Evolutionary conservation across 257 asterid genomes (phyloP), one percentile per base, ranked within the genome.

Genomic region (Nicotiana undulata): DNA sequence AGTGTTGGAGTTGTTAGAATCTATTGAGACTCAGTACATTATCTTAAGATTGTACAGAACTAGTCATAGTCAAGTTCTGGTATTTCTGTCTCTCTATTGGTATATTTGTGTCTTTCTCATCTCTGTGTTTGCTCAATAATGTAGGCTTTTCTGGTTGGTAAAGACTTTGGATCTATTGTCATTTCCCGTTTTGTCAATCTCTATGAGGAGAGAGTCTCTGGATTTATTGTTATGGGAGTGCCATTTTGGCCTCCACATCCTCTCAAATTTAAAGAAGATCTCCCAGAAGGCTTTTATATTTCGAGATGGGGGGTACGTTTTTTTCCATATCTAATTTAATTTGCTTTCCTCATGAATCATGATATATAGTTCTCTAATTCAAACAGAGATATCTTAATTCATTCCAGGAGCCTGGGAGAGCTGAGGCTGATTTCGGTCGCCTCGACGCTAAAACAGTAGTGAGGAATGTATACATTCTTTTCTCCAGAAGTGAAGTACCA

Each of bases 241-340:
- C 97, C 98, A 2, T 89, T 90, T 85, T 63, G 74, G 60, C 88
- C 90, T 87, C 29, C 93, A 89, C 1, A 79, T 79, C 11, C 86
- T 87, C 46, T 82, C 83, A 60, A 26, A 75, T 4, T 32, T 56
- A 60, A 82, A 44, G 20, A 28, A 22, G 78, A 34, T 51, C 92
- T 93, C 44, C 96, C 98, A 0, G 92, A 92, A 85, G 98, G 98
- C 29, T 93, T 90, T 88, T 93, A 93, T 65, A 60, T 90, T 31
- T 67, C 77, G n/a, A 89, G 98, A 92, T 93, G 97, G 94, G 80
- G 76, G 93, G 97, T 91, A 79, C 5, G 46, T 72, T 44, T 24
- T 22, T 72, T 44, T 1, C 0, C 0, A 22, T 46, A 16, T 72
- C 40, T 46, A 6, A 22, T 46, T 40, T 40, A 40, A 8, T 40